Conservation (phyloP, 129 eudicot genomes). For the Escallonia herrerae region DNA sequence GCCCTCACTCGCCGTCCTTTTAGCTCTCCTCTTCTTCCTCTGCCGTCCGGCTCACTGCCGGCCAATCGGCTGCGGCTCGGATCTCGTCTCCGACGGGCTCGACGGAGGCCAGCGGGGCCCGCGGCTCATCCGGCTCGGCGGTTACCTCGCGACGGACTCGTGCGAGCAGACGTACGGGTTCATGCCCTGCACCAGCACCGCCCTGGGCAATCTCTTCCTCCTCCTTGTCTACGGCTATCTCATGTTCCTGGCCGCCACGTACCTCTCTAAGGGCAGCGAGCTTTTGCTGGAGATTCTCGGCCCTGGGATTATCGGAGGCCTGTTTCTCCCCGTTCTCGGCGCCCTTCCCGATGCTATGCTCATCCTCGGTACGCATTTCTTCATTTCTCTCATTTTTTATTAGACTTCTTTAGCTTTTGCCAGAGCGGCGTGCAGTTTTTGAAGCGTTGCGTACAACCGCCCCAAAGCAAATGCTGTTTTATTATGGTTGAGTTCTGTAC, state of each 20-base stretch:
- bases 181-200: constrained; percentile 47
- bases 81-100: constrained; percentile 32
- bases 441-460: too few species aligned
- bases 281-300: constrained; percentile 50
- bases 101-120: neutral
- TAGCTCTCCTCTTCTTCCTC: constrained; percentile 18
- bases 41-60: constrained; percentile 22
- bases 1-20: neutral
- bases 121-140: constrained; percentile 6
- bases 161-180: constrained; percentile 56
- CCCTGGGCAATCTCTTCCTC: constrained; percentile 31
- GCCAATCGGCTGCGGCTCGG: constrained; percentile 19
- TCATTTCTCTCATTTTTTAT: neutral
- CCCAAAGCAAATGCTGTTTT: too few species aligned
- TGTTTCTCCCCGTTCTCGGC: constrained; percentile 48
- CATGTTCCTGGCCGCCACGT: constrained; percentile 51
- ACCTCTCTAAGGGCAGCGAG: constrained; percentile 48
- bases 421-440: too few species aligned
- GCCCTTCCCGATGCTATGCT: constrained; percentile 71
- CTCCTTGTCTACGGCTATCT: constrained; percentile 44
- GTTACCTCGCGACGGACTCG: neutral
- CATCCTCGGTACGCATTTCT: constrained; percentile 33
- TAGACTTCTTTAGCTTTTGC: too few species aligned
- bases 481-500: too few species aligned
- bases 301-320: constrained; percentile 53